phyloP scores from a whole-genome alignment of 2,329 filamentous ascomycete species.

The Hymenoscyphus occultus region DNA sequence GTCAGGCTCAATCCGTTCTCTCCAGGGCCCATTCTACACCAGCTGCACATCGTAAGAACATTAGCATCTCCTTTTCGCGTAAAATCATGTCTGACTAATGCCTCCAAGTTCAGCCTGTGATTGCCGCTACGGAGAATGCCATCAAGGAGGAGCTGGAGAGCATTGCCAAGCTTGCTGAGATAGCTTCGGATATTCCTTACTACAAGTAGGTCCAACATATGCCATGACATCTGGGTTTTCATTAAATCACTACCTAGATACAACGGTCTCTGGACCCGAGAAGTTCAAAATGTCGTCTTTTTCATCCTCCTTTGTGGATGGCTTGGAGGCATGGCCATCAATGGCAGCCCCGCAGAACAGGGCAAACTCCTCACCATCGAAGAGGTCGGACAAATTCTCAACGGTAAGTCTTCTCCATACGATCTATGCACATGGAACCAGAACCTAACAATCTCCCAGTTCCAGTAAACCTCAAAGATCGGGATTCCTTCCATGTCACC shows the following conservation, averaged over 20 bases:
- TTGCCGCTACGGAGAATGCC: conserved; percentile 65
- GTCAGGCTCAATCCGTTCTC: conserved; percentile 76
- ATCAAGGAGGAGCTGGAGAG: conserved; percentile 71
- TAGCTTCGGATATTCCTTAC: conserved; percentile 86
- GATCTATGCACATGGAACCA: not conserved
- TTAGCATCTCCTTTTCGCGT: not conserved
- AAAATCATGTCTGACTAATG: not conserved
- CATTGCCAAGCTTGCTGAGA: conserved; percentile 64
- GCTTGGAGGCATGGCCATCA: conserved; percentile 68
- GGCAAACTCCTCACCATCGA: conserved; percentile 81
- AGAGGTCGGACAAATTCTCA: conserved; percentile 75
- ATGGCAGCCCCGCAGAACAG: conserved; percentile 50
- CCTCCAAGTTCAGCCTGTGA: conserved; percentile 60
- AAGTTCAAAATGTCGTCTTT: conserved; percentile 74
- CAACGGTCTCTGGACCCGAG: conserved; percentile 80
- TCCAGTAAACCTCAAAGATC: conserved; percentile 85
- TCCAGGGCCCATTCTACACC: conserved; percentile 89
- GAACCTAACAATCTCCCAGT: conserved; percentile 49
- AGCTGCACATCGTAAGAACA: conserved; percentile 54
- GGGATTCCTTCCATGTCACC: conserved; percentile 88
- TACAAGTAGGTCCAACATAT: conserved; percentile 66
- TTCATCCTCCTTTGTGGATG: conserved; percentile 62
- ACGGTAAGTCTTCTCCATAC: conserved; percentile 43
- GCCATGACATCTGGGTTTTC: not conserved
- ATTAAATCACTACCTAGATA: conserved; percentile 44